Evolutionary conservation across 495 filamentous ascomycete species (phyloP), one percentile per base, ranked within the genome.

Genomic region (Aspergillus affinis): DNA sequence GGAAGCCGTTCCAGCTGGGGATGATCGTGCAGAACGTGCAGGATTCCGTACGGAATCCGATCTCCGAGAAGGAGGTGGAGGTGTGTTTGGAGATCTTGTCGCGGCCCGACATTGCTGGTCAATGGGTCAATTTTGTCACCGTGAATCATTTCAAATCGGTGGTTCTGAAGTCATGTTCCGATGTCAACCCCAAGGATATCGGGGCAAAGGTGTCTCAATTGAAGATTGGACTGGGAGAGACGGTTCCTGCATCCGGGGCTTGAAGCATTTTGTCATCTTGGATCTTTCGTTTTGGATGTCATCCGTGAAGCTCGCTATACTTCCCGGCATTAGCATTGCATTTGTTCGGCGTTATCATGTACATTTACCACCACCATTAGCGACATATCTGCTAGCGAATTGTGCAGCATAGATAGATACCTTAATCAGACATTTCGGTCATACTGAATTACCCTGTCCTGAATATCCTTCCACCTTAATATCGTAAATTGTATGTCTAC

Each of bases 71-170:
- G 6, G 78, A 81, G 56, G 73, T 77, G 13, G 72, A 73, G 52
- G 61, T 67, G 17, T 81, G 78, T 57, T 51, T 81, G 62, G 76
- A 79, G 51, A 71, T 81, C 9, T 62, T 81, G 54, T 71, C 74
- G 4, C 72, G 74, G 51, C 27, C 70, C 17, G 71, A 72, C 44
- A 66, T 80, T 57, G 78, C 78, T 47, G 78, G 76, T 27, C 65
- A 77, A 47, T 80, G 78, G 78, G 63, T 80, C 23, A 74, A 65
- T 27, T 55, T 80, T 54, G 76, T 80, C 19, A 71, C 68, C n/a
- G 64, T 80, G 55, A 75, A 74, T 12, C 62, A 72, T 30, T 65
- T 77, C 60, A 72, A 70, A 51, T 75, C 76, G 1, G 75, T 80
- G 18, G 75, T 80, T 26, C 67, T 80, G 68, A 78, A 72, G 62